Percentiles rank a stretch among this genome's conserved stretches.
phyloP scores from a whole-genome alignment of 2,329 filamentous ascomycete genomes.

The Elsinoe necatrix region DNA sequence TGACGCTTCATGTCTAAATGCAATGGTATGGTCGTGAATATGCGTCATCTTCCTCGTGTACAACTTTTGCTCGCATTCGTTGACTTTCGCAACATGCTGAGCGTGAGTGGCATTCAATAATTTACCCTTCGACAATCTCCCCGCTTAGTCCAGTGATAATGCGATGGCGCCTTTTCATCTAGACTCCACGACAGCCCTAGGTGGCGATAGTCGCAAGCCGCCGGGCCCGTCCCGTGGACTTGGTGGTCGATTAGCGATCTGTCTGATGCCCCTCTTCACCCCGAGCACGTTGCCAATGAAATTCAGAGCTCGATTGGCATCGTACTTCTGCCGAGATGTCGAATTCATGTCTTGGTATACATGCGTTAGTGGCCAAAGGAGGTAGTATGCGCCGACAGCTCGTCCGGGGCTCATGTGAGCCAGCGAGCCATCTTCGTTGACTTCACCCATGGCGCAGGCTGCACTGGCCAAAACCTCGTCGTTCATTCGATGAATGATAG shows the following conservation, averaged over 20 bases:
- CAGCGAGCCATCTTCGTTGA: not conserved
- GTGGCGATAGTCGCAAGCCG: not conserved
- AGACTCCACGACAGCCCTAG: slow-evolving; percentile 3
- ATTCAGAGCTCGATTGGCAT: slow-evolving; percentile 11
- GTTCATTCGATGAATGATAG: slow-evolving; percentile 8
- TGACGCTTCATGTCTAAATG: slow-evolving; percentile 4
- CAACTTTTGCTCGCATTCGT: not conserved
- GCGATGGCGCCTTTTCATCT: too few species aligned
- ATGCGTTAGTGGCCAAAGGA: slow-evolving; percentile 14
- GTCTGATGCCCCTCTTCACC: slow-evolving; percentile 10
- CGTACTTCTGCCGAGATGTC: slow-evolving; percentile 1
- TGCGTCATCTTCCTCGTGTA: not conserved
- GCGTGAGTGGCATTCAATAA: too few species aligned
- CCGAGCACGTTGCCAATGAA: slow-evolving; percentile 14
- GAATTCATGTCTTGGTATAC: slow-evolving; percentile 1
- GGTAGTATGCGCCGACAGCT: slow-evolving; percentile 14
- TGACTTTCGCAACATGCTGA: not conserved
- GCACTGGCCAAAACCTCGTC: slow-evolving; percentile 6
- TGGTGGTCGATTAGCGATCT: slow-evolving; percentile 1
- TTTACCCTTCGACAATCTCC: too few species aligned
- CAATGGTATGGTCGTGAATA: slow-evolving; percentile 2
- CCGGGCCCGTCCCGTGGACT: slow-evolving; percentile 5
- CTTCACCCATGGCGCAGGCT: slow-evolving; percentile 11
- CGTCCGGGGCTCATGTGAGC: slow-evolving; percentile 15
- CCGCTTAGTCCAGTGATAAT: too few species aligned